Base-by-base conservation (phyloP, 345 rosid genomes). In the Melastoma malabathricum region DNA sequence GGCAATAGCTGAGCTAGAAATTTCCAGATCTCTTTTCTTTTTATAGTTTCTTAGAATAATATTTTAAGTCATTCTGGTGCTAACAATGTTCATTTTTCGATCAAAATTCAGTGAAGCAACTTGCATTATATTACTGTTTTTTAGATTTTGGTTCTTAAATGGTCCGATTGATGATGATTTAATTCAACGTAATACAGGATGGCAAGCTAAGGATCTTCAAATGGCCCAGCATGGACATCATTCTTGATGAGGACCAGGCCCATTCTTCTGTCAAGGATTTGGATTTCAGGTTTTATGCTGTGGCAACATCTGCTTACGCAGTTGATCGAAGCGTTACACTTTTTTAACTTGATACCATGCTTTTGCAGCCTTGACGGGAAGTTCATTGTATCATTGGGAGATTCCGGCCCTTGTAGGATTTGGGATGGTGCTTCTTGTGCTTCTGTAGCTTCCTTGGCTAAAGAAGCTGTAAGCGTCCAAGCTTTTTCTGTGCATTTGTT, bases 141-240 rank as follows among this genome's bases (percentile, higher is more conserved):
- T 34, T 6, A 0, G 41, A 34, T 44, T 18, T 7, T 53, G 44
- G 13, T 41, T 14, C 45, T 20, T 25, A 44, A 60, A 41, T 64
- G 63, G 67, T 58, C 56, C 62, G 63, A 53, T 53, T 59, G 67
- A 52, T 64, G 63, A 72, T 64, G 53, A 57, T 60, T 23, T 68
- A 59, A 68, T 82, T 80, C 68, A 70, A 23, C 80, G 77, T 76
- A 69, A 74, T 78, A 73, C 93, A 87, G 95, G 93, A 92, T 72
- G 98, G 98, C 49, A 72, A 59, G 62, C 70, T 92, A 68, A 79
- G 87, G 64, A 70, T 84, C 71, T 82, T 84, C 68, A 76, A 80
- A 67, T 92, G 98, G 98, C 95, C 95, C 54, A 67, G 87, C 74
- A 76, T 92, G 95, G 81, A 75, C 39, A 64, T 52, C 15, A 64